phyloP scores from a whole-genome alignment of 148 eudicot species.

The Oxyria digyna region DNA sequence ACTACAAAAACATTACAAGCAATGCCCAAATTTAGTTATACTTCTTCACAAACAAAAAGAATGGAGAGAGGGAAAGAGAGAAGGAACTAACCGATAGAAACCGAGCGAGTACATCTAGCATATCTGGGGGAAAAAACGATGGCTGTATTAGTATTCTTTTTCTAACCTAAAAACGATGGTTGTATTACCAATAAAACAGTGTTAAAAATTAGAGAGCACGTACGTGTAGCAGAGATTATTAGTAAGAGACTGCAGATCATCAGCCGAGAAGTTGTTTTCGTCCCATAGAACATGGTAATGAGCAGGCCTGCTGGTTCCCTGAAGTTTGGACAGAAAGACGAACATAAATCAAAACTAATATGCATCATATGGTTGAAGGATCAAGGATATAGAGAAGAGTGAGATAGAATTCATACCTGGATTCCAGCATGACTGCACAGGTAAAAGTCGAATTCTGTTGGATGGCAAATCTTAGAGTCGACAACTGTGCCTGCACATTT shows the following conservation, averaged over 20 bases:
- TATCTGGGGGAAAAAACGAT: slow-evolving; percentile 25
- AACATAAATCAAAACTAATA: not conserved
- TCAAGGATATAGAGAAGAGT: not conserved
- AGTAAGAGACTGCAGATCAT: slow-evolving; percentile 55
- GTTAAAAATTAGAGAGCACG: slow-evolving; percentile 1
- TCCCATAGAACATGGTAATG: slow-evolving; percentile 80
- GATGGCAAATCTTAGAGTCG: slow-evolving; percentile 89
- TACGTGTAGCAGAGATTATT: slow-evolving; percentile 72
- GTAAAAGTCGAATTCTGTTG: slow-evolving; percentile 92
- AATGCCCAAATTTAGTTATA: not conserved
- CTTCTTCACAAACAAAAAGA: not conserved
- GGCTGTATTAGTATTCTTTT: no score
- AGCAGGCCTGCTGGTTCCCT: slow-evolving; percentile 82
- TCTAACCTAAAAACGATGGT: no score
- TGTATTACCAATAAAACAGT: no score
- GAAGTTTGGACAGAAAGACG: not conserved
- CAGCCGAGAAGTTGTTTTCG: slow-evolving; percentile 67
- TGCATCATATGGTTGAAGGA: not conserved
- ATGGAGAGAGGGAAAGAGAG: not conserved
- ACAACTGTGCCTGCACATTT: slow-evolving; percentile 68
- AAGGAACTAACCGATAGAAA: slow-evolving; percentile 45
- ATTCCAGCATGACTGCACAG: slow-evolving; percentile 97
- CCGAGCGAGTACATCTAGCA: slow-evolving; percentile 80
- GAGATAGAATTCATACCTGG: slow-evolving; percentile 31
- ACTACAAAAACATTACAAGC: slow-evolving; percentile 20